phyloP scores from a whole-genome alignment of 202 grass and related monocot species.

The Schoenoplectus tabernaemontani region DNA sequence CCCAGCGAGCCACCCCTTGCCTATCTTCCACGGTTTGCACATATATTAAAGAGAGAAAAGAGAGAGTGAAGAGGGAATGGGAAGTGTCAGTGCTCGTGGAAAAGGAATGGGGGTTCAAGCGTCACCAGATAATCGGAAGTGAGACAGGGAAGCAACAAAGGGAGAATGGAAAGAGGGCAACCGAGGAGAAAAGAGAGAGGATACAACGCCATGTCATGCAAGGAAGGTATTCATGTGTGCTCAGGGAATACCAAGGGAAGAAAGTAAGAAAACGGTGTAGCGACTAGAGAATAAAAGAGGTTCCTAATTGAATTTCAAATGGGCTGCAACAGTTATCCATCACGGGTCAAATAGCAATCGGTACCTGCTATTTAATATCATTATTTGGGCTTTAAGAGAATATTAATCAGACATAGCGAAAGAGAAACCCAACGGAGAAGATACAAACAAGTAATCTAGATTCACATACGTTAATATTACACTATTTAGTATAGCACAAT shows the following conservation, averaged over 20 bases:
- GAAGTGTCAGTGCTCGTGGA: too few species aligned
- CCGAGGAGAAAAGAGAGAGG: too few species aligned
- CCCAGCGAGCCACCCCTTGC: background rate
- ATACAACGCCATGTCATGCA: background rate
- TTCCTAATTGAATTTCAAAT: background rate
- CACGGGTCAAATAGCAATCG: background rate
- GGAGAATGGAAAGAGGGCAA: background rate
- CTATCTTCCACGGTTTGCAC: background rate
- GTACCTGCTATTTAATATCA: too few species aligned
- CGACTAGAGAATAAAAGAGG: too few species aligned
- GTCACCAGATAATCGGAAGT: too few species aligned
- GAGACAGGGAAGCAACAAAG: background rate
- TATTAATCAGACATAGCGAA: background rate
- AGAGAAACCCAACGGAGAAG: background rate
- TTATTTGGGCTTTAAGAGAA: background rate
- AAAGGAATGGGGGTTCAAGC: too few species aligned
- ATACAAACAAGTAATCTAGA: too few species aligned
- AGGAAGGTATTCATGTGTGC: background rate
- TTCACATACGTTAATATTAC: too few species aligned
- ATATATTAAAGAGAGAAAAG: too few species aligned
- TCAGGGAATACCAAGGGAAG: background rate
- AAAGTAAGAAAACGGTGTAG: background rate
- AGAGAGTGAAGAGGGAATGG: too few species aligned
- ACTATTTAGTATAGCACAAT: too few species aligned
- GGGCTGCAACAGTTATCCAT: too few species aligned